phyloP scores from a whole-genome alignment of 2,329 filamentous ascomycete species.

The Calonectria multiphialidica region DNA sequence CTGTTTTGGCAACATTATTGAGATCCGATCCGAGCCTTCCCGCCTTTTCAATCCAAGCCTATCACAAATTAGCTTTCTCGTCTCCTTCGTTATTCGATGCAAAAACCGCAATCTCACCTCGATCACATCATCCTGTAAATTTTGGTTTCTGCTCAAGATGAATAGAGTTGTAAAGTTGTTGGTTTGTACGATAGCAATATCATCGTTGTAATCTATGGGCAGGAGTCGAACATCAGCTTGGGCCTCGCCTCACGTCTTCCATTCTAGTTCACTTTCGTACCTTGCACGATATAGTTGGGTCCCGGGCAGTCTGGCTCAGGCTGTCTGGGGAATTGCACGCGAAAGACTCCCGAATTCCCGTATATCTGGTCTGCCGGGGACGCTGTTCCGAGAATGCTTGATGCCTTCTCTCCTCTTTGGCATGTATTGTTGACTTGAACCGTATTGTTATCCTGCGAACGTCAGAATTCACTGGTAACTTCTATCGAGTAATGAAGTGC shows the following conservation, averaged over 20 bases:
- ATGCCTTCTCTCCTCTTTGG: neutral
- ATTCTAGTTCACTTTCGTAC: neutral
- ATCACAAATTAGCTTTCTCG: neutral
- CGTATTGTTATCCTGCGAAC: neutral
- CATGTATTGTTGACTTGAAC: constrained; percentile 1
- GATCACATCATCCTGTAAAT: neutral
- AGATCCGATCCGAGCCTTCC: neutral
- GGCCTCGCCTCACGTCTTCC: neutral
- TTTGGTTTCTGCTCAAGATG: neutral
- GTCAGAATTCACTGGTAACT: neutral
- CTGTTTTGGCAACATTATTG: neutral
- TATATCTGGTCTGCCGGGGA: neutral
- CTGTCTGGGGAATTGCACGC: neutral
- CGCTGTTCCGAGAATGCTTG: neutral
- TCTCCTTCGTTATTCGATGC: no score
- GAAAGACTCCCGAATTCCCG: neutral
- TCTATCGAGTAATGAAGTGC: no score
- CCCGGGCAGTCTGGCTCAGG: neutral
- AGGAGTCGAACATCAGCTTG: neutral
- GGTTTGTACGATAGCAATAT: neutral
- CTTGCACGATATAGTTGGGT: neutral
- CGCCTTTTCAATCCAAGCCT: constrained; percentile 4
- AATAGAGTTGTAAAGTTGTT: neutral
- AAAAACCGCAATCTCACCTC: neutral
- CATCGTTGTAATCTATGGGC: neutral